Evolutionary conservation across 2,329 filamentous ascomycete genomes (phyloP), one percentile per base, ranked within the genome.

Genomic region (Ceratocystis cubensis): DNA sequence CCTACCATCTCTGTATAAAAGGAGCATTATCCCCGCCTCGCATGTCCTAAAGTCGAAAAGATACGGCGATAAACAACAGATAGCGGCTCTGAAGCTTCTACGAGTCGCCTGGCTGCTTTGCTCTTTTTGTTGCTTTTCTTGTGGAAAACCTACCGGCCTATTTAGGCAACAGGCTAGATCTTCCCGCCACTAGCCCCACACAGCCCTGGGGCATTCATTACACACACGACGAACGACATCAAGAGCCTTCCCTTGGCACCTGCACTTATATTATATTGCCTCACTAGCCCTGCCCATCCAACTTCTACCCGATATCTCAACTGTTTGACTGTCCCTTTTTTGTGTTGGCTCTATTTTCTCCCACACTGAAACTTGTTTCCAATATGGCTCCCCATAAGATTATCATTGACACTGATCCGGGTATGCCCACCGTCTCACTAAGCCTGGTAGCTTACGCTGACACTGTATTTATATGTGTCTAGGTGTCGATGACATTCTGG

Each of bases 371-470:
- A 13, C 48, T 15, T 25, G 22, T 48, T 20, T 48, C 41, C 25
- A 46, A 61, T 66, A 89, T 89, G 87, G 80, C 84, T 66, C 82
- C 86, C 33, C 85, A 84, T 72, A 86, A 88, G 72, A 87, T 99
- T 71, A 96, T 99, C 72, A 94, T 99, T 72, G 94, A 99, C 74
- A 97, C 93, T 1, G 94, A 97, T 74, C 93, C 93, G 71, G 78
- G 92, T 89, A 80, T 70, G 75, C 70, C 33, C 1, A 33, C 22
- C 48, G 2, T n/a, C 48, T 5, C 20, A 15, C 5, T 0, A 53
- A 53, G 33, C 44, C n/a, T 17, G 4, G n/a, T 3, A 25, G 8
- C 17, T 1, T 15, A 48, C 15, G 53, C 53, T 59, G 53, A 59
- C 28, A 59, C 28, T 59, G 25, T n/a, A 25, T 33, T 37, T 10